Evolutionary conservation across 495 filamentous ascomycete species (phyloP), one percentile per base, ranked within the genome.

Genomic region (Ascobolus immersus): DNA sequence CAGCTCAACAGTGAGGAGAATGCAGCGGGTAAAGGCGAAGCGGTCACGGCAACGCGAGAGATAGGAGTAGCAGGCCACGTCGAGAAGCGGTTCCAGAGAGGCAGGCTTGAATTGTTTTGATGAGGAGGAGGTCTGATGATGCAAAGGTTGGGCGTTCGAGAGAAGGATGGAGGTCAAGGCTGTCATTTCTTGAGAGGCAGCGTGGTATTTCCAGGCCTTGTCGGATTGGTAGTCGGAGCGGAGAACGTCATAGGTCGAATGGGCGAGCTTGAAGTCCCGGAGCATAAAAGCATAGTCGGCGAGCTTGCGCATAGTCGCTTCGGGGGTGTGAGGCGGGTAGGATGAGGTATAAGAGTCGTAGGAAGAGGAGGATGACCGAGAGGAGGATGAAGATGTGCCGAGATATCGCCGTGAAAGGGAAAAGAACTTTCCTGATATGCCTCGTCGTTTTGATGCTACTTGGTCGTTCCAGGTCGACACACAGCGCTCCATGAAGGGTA

Each of bases 231-330:
- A 94, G 45, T 96, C 86, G 5, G 70, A 61, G 21, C 77, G 65
- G 3, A 96, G 59, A 11, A 94, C 60, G 13, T 94, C 86, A 51
- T 92, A 96, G 0, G 74, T 82, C 6, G 69, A 76, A 42, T 81
- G 67, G 28, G 86, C 73, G n/a, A 96, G 57, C 49, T 82, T 90
- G 67, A 69, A 94, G 50, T 96, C 86, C 17, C 86, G 67, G 15
- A 96, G 64, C 75, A 94, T 89, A 43, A 94, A 89, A 4, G 81
- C 71, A 52, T 79, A 96, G 47, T 96, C 86, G 10, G 78, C 86
- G 31, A 96, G 61, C 43, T 84, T 86, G 9, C 86, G 73, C 68
- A 96, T 75, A 34, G 79, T 61, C 11, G 86, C 80, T 56, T 96
- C 86, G 0, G 79, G 69, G 0, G 69, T 54, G 33, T 86, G 77